Evolutionary conservation across 352 stramenopile species (phyloP), one percentile per base, ranked within the genome.

Genomic region (Phytopythium oedochilum): DNA sequence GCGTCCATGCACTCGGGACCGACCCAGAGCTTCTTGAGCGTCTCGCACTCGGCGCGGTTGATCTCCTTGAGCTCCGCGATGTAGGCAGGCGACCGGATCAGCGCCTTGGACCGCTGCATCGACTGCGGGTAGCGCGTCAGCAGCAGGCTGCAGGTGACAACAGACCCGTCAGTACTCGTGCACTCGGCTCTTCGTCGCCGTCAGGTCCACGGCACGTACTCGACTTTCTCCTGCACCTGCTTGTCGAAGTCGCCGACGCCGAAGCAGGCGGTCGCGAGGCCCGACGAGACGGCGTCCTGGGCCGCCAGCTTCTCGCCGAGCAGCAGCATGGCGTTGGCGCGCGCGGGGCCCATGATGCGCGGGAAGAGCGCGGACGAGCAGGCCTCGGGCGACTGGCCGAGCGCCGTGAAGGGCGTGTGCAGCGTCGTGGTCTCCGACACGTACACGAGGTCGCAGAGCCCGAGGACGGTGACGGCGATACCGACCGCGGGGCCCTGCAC

Each of bases 401-500:
- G 67, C 29, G 83, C 70, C 42, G 88, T 96, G 73, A 98, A 98
- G 18, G 90, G 93, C 32, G 90, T 97, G 69, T 94, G 90, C 69
- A 97, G 93, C 23, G 85, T 97, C 17, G 86, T 81, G 2, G 64
- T 79, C 40, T 92, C 74, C n/a, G 81, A 87, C 45, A 88, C 81
- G 64, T 96, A 97, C 35, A 97, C 85, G 6, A 97, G 55, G 61
- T 98, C 93, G 43, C 86, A 96, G 40, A 97, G 83, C 14, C 71
- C 76, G 12, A 97, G 71, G 17, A 96, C 70, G 11, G 90, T 98
- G 20, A 93, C 86, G 7, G 78, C 81, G 47, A 97, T 96, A 42
- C 93, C 93, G 26, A 97, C 78, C 0, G 90, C 90, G 0, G 90
- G 90, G 3, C 89, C 93, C 53, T 97, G 91, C 10, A 97, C 93